These are phyloP conservation scores for Capniomyces stellatus DNA, from an alignment of 371 early-diverging fungal genomes.

Conservation along the genomic window DNA sequence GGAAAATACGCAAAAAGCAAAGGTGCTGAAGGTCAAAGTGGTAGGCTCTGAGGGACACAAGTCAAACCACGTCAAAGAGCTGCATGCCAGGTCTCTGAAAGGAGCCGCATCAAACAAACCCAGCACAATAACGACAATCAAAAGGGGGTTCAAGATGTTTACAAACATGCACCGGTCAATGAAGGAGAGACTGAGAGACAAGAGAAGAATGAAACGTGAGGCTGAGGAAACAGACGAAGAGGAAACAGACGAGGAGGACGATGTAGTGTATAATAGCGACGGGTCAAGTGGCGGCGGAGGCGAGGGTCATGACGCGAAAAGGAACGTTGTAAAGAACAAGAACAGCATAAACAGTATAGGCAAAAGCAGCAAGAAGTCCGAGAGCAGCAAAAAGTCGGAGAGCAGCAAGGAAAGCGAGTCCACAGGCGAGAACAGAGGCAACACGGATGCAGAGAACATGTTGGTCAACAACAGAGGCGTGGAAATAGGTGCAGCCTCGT, in stretches of 20 bases:
- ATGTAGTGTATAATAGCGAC: neutral
- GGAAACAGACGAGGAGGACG: conserved; percentile 8
- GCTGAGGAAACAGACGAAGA: conserved; percentile 27
- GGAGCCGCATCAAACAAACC: conserved; percentile 11
- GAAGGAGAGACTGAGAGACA: conserved; percentile 12
- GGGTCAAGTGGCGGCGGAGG: too few species aligned
- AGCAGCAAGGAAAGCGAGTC: too few species aligned
- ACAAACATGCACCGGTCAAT: neutral
- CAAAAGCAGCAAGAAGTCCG: neutral
- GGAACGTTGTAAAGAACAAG: neutral
- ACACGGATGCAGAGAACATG: too few species aligned
- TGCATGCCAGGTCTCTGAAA: conserved; percentile 21
- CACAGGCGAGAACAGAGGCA: too few species aligned
- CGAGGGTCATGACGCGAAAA: neutral
- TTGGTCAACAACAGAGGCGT: neutral
- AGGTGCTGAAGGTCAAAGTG: conserved; percentile 22
- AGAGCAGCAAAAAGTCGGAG: neutral
- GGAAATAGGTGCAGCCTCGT: neutral
- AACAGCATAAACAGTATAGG: neutral
- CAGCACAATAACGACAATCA: neutral
- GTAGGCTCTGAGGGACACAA: conserved; percentile 15
- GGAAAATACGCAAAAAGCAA: conserved; percentile 22
- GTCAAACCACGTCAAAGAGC: conserved; percentile 15
- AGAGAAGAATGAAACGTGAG: conserved; percentile 25
- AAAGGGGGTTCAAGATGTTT: conserved; percentile 4